Evolutionary conservation across 2,329 filamentous ascomycete species (phyloP).

Genomic region (Phialophora expanda): DNA sequence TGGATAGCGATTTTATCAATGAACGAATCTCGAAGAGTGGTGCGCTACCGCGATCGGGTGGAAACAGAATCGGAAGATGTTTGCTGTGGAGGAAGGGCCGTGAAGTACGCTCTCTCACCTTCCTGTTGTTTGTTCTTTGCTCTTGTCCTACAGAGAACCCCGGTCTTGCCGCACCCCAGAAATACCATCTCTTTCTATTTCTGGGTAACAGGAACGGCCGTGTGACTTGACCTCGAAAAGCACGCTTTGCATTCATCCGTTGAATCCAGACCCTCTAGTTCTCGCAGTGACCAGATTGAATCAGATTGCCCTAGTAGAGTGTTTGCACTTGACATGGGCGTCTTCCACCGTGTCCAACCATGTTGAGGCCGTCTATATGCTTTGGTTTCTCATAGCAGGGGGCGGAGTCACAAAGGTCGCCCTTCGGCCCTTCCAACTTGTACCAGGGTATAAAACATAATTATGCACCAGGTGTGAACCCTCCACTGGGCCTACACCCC

Average conservation of each 20-base stretch:
- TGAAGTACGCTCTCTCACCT: neutral
- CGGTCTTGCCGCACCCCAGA: neutral
- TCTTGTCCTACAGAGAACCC: constrained; percentile 13
- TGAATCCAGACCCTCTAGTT: neutral
- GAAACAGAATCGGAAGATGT: neutral
- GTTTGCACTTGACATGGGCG: neutral
- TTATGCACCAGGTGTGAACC: neutral
- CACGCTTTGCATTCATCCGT: neutral
- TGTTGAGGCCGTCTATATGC: neutral
- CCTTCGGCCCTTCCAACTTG: neutral
- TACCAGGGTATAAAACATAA: neutral
- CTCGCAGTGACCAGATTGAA: neutral
- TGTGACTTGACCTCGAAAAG: neutral
- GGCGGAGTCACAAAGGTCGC: neutral
- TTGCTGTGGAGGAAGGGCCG: neutral
- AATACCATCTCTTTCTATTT: neutral
- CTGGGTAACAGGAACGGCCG: neutral
- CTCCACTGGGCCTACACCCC: neutral
- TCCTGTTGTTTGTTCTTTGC: constrained; percentile 17
- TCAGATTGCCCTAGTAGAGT: neutral
- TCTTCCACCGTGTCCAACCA: neutral
- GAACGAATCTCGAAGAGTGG: neutral
- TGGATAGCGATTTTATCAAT: neutral
- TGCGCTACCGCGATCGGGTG: too few species aligned
- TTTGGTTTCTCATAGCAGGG: neutral